A percentile compares a stretch with the other conserved stretches of the same genome.
These are phyloP conservation scores for Aureobasidium melanogenum DNA, from an alignment of 2,329 filamentous ascomycete species.

Conservation along the genomic window DNA sequence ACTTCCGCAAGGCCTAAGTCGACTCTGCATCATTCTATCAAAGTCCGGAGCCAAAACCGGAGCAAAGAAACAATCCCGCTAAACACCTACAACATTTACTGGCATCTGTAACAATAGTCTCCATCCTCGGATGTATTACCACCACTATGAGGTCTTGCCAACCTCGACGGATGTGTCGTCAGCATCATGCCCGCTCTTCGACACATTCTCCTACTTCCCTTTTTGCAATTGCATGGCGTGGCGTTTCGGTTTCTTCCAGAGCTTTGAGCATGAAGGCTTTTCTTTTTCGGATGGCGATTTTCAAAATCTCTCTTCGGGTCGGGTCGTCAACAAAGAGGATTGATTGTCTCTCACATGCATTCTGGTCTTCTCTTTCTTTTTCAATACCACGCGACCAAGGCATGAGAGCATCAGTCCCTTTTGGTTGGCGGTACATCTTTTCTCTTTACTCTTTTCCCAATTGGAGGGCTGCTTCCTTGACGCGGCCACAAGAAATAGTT, in stretches of 20 bases:
- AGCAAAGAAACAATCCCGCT: neutral
- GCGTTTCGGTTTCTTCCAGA: constrained; percentile 13
- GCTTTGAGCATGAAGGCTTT: constrained; percentile 12
- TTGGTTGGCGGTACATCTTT: neutral
- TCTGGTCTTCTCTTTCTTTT: neutral
- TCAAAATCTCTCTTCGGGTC: constrained; percentile 2
- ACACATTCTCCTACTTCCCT: neutral
- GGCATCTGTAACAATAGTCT: constrained; percentile 15
- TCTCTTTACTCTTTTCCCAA: neutral
- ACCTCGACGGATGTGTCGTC: constrained; percentile 1
- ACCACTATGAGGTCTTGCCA: constrained; percentile 12
- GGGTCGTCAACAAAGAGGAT: neutral
- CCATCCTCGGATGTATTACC: constrained; percentile 10
- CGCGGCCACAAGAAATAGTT: neutral
- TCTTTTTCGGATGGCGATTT: constrained; percentile 1
- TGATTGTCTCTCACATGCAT: neutral
- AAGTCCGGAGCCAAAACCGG: neutral
- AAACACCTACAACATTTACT: neutral
- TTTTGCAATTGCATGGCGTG: constrained; percentile 16
- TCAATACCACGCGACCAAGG: neutral
- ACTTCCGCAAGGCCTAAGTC: constrained; percentile 26
- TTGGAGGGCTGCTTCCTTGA: neutral
- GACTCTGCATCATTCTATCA: neutral
- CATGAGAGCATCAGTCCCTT: neutral
- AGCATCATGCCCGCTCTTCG: neutral